Conservation (phyloP, 768 basidiomycete species). For the Pisolithus microcarpus region DNA sequence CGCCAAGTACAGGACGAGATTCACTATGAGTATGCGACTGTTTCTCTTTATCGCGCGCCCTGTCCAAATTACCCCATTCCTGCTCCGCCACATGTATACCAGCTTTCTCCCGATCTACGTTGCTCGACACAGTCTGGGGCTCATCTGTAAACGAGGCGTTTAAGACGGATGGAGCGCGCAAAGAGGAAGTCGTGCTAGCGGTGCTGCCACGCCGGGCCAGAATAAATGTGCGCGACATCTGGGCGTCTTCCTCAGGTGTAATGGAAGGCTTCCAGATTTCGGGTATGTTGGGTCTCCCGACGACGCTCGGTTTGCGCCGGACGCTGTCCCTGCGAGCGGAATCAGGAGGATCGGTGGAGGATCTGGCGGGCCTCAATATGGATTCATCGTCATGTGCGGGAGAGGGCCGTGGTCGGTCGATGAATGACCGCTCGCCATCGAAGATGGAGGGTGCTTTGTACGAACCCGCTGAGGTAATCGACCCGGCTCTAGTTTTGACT, state of each 20-base stretch:
- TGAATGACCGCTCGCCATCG: slow-evolving; percentile 15
- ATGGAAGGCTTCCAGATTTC: slow-evolving; percentile 47
- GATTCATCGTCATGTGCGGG: slow-evolving; percentile 24
- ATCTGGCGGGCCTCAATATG: slow-evolving; percentile 14
- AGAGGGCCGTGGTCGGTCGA: slow-evolving; percentile 16
- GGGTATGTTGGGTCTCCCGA: slow-evolving; percentile 29
- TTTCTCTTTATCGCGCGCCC: slow-evolving; percentile 18
- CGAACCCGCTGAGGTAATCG: slow-evolving; percentile 19
- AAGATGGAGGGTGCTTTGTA: slow-evolving; percentile 21
- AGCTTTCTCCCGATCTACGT: slow-evolving; percentile 20
- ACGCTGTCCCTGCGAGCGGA: slow-evolving; percentile 21
- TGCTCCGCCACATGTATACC: slow-evolving; percentile 22
- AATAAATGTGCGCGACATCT: slow-evolving; percentile 34
- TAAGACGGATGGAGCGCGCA: slow-evolving; percentile 35
- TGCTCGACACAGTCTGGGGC: slow-evolving; percentile 14
- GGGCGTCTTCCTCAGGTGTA: slow-evolving; percentile 38
- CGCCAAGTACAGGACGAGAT: slow-evolving; percentile 14
- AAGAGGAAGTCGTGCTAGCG: slow-evolving; percentile 43
- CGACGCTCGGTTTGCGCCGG: slow-evolving; percentile 29
- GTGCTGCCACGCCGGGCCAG: slow-evolving; percentile 43
- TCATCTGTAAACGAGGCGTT: slow-evolving; percentile 31
- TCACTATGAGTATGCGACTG: slow-evolving; percentile 13
- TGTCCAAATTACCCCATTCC: slow-evolving; percentile 22
- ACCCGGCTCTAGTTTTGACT: slow-evolving; percentile 22
- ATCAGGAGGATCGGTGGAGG: slow-evolving; percentile 17